Evolutionary conservation across 768 basidiomycete species (phyloP), one percentile per base, ranked within the genome.

Genomic region (Daedaleopsis nitida): DNA sequence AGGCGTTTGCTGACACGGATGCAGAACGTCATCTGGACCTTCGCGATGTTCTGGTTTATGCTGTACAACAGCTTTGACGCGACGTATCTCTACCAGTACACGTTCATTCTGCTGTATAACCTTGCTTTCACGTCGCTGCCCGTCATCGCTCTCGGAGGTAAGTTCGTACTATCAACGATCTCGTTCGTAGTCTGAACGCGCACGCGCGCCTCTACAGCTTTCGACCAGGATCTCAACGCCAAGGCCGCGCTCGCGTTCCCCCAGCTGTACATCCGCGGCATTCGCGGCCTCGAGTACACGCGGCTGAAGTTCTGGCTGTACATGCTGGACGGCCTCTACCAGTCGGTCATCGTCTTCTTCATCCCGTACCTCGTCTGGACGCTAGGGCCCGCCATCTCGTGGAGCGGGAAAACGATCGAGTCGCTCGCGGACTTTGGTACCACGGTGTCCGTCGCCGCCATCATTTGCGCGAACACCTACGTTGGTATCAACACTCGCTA

Each of bases 61-160:
- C 86, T 92, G 37, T 97, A 85, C 75, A 96, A 95, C 78, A 94
- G 93, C 75, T 97, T 96, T 77, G 91, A 96, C 72, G 92, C 91
- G 45, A 96, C 95, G 3, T 97, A 96, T 78, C 75, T 98, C 69
- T 98, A 94, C 72, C 89, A 96, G 68, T 95, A 95, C 75, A 95
- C 94, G 17, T 95, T 96, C 78, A 88, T 98, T 65, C 77, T 97
- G 67, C 78, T 97, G 60, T 97, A 85, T 80, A 98, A 95, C 75
- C 80, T 96, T 70, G 77, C 91, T 72, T 98, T 98, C 78, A 98
- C 96, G 1, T 94, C 95, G 1, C 77, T 98, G 19, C 96, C 96
- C 17, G 94, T 98, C 62, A 91, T 93, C 52, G 82, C 88, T 47
- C 83, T 98, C 59, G 96, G 96, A 74, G 90, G 92, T 94, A 71